These are phyloP conservation scores for Blastocystis sp. DNA, from an alignment of 352 stramenopile species.

Conservation along the genomic window DNA sequence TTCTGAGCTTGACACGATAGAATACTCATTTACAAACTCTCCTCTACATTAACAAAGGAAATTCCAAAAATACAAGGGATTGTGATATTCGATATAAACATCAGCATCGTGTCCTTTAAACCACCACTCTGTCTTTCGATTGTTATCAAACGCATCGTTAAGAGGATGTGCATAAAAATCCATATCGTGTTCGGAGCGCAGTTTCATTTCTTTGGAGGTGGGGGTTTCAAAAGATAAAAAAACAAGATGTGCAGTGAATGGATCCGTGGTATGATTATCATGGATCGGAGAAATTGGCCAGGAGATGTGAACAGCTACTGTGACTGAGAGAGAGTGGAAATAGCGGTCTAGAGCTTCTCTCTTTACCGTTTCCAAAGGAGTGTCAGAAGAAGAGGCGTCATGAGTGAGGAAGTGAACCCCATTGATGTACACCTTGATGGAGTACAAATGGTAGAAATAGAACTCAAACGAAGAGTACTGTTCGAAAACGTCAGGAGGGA, in stretches of 20 bases:
- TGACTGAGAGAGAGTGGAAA: background rate
- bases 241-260: conserved; percentile 18
- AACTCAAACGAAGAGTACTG: conserved; percentile 4
- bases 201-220: background rate
- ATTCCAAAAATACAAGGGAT: background rate
- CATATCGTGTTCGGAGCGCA: background rate
- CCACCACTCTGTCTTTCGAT: background rate
- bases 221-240: conserved; percentile 15
- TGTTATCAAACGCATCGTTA: background rate
- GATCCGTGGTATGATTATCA: background rate
- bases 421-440: conserved; percentile 13
- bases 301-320: conserved; percentile 8
- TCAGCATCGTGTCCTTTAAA: background rate
- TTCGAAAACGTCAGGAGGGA: background rate
- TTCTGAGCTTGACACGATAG: conserved; percentile 5
- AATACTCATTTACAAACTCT: conserved; percentile 46
- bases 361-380: background rate
- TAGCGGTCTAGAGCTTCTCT: background rate
- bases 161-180: conserved; percentile 33
- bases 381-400: background rate
- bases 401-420: background rate
- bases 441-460: background rate
- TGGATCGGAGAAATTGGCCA: background rate
- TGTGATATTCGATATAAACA: background rate
- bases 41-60: background rate